These are phyloP conservation scores for Brassica carinata DNA, from an alignment of 345 rosid genomes.

Conservation along the genomic window DNA sequence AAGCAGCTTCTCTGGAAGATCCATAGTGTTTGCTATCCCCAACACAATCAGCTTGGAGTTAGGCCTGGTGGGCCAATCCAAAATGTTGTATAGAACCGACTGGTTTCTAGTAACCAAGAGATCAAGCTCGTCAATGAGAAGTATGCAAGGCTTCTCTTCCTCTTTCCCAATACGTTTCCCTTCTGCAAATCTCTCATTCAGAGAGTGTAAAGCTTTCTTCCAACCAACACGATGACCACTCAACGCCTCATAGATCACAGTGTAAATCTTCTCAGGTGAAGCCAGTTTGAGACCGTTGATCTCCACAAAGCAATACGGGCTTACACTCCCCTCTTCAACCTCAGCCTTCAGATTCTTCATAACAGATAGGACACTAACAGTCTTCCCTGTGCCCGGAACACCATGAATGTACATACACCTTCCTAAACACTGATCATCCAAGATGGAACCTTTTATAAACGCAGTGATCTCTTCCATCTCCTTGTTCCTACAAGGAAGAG, in stretches of 20 bases:
- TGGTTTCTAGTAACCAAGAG: constrained; percentile 94
- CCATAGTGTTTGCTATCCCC: constrained; percentile 99
- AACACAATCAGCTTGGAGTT: constrained; percentile 81
- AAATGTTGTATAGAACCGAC: constrained; percentile 87
- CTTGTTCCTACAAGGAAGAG: constrained; percentile 84
- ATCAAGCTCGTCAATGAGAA: constrained; percentile 97
- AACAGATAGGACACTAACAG: constrained; percentile 82
- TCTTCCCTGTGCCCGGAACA: constrained; percentile 99
- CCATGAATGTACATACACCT: constrained; percentile 94
- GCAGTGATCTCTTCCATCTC: constrained; percentile 89
- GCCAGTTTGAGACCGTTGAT: constrained; percentile 93
- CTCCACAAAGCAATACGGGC: constrained; percentile 87
- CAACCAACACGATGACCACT: constrained; percentile 88
- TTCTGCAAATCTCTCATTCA: constrained; percentile 79
- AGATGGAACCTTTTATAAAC: constrained; percentile 83
- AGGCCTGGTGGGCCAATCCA: constrained; percentile 95
- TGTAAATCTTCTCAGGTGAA: constrained; percentile 87
- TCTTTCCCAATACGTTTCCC: constrained; percentile 62
- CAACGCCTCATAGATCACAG: constrained; percentile 86
- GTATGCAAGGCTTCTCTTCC: constrained; percentile 77
- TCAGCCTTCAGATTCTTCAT: constrained; percentile 84
- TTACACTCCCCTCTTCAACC: constrained; percentile 73
- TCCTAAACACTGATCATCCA: constrained; percentile 86
- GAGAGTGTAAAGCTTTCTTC: constrained; percentile 86
- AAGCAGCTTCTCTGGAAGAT: constrained; percentile 95